Evolutionary conservation across 352 stramenopile species (phyloP), one percentile per base, ranked within the genome.

Genomic region (Phytophthora multivora): DNA sequence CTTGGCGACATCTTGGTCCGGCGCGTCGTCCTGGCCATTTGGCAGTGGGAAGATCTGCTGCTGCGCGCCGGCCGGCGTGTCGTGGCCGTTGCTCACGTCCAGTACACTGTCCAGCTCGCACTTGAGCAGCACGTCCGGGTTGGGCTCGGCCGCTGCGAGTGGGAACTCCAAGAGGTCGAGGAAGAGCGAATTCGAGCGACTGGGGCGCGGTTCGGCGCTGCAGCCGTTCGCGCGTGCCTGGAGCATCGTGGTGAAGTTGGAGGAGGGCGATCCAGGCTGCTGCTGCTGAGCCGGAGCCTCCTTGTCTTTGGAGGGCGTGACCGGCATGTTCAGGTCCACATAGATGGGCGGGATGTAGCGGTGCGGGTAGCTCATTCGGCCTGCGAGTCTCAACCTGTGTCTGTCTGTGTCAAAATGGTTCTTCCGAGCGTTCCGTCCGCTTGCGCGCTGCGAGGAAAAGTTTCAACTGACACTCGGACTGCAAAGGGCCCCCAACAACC

Each of bases 331-430:
- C 42, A 80, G 52, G 56, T 80, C 63, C 64, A 80, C 63, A 57
- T 70, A 75, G 30, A 80, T 74, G 45, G 71, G 71, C 5, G 67
- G 52, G 40, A 80, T 71, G 52, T 63, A 80, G 26, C 71, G 71
- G 26, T 77, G 71, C 28, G 65, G 54, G 25, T 64, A 75, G 40
- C 58, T 75, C 69, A 78, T 78, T 69, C 51, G 49, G 40, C 16
- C 38, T 43, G 26, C 21, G 11, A 42, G n/a, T n/a, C 19, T 42
- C 15, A 31, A 55, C 33, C 46, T 46, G 28, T 56, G 35, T 13
- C 21, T 56, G 35, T 13, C 21, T 38, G 5, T 63, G 26, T 49
- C 23, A 23, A 57, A 59, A 50, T 51, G 26, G 16, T 38, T 6
- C 18, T 21, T 53, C 7, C 21, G 23, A 15, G 12, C 10, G 28